Percentiles rank a stretch among this genome's conserved stretches.
Evolutionary conservation across 139 green algal genomes (phyloP).

Genomic region (Microglena sp.): DNA sequence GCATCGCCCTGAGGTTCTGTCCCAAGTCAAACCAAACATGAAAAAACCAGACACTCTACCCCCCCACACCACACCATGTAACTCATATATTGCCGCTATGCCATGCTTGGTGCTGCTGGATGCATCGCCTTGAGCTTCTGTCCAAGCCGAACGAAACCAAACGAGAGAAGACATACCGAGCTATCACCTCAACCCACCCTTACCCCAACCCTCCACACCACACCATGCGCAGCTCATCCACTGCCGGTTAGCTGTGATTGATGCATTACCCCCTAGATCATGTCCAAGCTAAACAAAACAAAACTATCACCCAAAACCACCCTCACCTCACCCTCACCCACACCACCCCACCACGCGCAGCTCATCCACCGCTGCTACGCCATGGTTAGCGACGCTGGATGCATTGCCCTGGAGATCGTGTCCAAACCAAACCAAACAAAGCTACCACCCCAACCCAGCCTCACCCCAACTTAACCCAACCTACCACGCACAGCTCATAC

Average conservation of each 20-base stretch:
- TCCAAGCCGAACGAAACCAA: too few relatives aligned
- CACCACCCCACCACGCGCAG: conserved; percentile 14
- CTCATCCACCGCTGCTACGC: conserved; percentile 82
- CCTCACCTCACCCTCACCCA: too few relatives aligned
- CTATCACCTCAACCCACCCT: too few relatives aligned
- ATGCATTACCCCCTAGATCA: conserved; percentile 82
- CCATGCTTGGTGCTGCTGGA: conserved; percentile 92
- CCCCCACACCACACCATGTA: too few relatives aligned
- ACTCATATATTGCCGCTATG: conserved; percentile 78
- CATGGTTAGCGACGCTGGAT: conserved; percentile 94
- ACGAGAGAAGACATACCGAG: too few relatives aligned
- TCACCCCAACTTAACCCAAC: too few relatives aligned
- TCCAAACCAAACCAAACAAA: too few relatives aligned
- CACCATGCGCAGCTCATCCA: conserved; percentile 59
- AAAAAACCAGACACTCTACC: too few relatives aligned
- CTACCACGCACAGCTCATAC: conserved; percentile 68
- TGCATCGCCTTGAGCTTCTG: conserved; percentile 89
- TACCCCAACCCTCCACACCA: background rate
- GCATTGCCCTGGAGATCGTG: conserved; percentile 86
- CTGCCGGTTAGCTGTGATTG: conserved; percentile 86
- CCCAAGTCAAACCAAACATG: too few relatives aligned
- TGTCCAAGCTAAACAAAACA: too few relatives aligned
- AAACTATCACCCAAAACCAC: too few relatives aligned
- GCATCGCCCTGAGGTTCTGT: conserved; percentile 85
- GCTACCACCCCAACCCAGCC: too few relatives aligned